Evolutionary conservation across 1,284 basidiomycete species (phyloP).

Genomic region (Ustilago xerochloae): DNA sequence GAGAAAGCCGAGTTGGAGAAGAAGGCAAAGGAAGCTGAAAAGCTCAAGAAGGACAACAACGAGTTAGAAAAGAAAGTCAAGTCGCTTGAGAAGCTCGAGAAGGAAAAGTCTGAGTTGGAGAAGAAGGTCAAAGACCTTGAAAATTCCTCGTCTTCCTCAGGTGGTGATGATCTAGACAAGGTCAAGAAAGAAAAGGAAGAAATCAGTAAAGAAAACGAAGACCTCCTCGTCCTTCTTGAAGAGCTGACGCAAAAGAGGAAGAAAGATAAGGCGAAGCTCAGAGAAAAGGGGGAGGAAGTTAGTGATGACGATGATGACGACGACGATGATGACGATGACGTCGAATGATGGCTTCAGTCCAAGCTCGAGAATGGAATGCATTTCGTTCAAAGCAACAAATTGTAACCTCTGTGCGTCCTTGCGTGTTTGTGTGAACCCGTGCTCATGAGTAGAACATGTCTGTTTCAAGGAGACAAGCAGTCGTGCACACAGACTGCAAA

Average conservation of each 20-base stretch:
- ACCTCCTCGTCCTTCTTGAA: constrained; percentile 90
- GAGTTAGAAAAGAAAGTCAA: constrained; percentile 8
- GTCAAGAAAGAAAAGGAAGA: constrained; percentile 71
- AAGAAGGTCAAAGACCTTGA: constrained; percentile 78
- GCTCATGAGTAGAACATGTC: too few species aligned
- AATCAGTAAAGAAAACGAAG: constrained; percentile 93
- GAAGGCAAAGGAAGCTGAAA: constrained; percentile 21
- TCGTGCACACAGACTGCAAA: too few species aligned
- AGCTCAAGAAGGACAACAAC: constrained; percentile 32
- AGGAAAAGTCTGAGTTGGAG: constrained; percentile 57
- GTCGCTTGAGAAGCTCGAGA: constrained; percentile 9
- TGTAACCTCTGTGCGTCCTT: too few species aligned
- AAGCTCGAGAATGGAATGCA: not conserved
- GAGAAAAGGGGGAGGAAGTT: constrained; percentile 81
- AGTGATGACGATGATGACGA: constrained; percentile 78
- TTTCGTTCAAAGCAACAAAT: not conserved
- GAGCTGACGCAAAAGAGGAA: constrained; percentile 87
- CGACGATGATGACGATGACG: constrained; percentile 82
- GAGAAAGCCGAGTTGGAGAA: constrained; percentile 21
- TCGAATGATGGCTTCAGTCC: constrained; percentile 51
- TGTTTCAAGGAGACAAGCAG: too few species aligned
- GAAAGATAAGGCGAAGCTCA: constrained; percentile 81
- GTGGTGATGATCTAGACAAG: constrained; percentile 6
- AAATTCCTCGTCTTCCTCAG: not conserved
- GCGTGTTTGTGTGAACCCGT: too few species aligned